Evolutionary conservation across 139 green algal species (phyloP).

Genomic region (Closterium sp.): DNA sequence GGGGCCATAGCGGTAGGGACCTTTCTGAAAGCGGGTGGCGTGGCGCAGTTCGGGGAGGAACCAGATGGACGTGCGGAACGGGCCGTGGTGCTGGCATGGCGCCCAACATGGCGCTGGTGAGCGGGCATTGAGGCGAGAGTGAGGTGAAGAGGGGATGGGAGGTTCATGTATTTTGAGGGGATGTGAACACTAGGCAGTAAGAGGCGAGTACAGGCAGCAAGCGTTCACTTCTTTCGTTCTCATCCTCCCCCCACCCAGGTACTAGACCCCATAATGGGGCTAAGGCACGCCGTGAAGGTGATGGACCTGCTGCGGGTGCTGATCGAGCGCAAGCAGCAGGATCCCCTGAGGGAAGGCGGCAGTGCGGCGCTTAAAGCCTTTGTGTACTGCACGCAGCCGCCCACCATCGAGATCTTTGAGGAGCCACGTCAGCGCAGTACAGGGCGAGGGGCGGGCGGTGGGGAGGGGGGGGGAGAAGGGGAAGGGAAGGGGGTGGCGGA

Average conservation of each 20-base stretch:
- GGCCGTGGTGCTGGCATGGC: too few relatives aligned
- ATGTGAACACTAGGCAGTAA: too few relatives aligned
- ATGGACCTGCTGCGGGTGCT: constrained; percentile 16
- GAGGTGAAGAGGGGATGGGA: too few relatives aligned
- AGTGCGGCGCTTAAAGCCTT: background rate
- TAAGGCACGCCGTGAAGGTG: constrained; percentile 22
- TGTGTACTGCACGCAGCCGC: background rate
- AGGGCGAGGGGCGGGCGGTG: background rate
- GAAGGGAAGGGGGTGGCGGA: background rate
- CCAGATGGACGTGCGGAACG: too few relatives aligned
- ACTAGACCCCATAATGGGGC: constrained; percentile 2
- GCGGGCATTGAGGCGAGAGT: too few relatives aligned
- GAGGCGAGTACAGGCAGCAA: background rate
- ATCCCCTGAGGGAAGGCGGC: background rate
- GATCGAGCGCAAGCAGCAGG: constrained; percentile 3
- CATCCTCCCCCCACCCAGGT: background rate
- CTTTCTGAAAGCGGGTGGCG: too few relatives aligned
- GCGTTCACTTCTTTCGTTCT: too few relatives aligned
- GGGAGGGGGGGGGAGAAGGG: background rate
- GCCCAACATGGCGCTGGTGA: too few relatives aligned
- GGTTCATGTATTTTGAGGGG: too few relatives aligned
- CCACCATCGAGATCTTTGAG: background rate
- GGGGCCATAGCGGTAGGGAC: too few relatives aligned
- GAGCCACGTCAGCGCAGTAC: background rate
- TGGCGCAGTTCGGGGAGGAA: too few relatives aligned